Conservation (phyloP, 2,329 filamentous ascomycete species). For the Colletotrichum noveboracense region DNA sequence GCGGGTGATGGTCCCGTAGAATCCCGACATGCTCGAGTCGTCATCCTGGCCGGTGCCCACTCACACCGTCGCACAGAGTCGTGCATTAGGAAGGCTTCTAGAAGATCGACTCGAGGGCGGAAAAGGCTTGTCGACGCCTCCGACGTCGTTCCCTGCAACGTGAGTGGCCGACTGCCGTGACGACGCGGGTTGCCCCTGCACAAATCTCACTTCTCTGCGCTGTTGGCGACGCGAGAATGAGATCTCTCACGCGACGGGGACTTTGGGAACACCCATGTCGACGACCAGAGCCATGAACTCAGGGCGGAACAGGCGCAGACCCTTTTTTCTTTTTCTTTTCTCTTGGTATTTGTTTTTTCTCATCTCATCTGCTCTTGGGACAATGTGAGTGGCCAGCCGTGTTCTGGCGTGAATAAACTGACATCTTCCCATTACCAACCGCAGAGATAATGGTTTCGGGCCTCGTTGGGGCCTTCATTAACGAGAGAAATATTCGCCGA, state of each 20-base stretch:
- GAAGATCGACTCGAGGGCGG: conserved; percentile 6
- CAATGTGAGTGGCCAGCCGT: neutral
- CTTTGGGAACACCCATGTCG: neutral
- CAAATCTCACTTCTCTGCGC: neutral
- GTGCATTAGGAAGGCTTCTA: conserved; percentile 17
- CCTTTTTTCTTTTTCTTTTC: neutral
- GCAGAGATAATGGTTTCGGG: neutral
- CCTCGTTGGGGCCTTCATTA: neutral
- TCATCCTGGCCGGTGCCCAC: neutral
- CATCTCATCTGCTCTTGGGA: neutral
- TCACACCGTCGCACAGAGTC: neutral
- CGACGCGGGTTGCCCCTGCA: neutral
- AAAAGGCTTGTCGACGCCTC: conserved; percentile 15
- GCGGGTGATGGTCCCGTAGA: conserved; percentile 3
- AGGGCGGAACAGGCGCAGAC: neutral
- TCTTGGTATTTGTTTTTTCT: neutral
- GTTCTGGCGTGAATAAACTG: neutral
- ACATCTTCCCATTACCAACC: conserved; percentile 10
- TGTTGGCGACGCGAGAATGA: conserved; percentile 6
- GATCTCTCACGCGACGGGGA: neutral
- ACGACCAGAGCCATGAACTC: neutral
- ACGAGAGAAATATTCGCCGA: neutral
- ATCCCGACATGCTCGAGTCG: conserved; percentile 14
- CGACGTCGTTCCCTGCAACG: neutral
- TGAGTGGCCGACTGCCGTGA: neutral